A percentile compares a stretch with the other conserved stretches of the same genome.
phyloP scores from a whole-genome alignment of 441 rosid species.

The Bocquillonia castaneifolia region DNA sequence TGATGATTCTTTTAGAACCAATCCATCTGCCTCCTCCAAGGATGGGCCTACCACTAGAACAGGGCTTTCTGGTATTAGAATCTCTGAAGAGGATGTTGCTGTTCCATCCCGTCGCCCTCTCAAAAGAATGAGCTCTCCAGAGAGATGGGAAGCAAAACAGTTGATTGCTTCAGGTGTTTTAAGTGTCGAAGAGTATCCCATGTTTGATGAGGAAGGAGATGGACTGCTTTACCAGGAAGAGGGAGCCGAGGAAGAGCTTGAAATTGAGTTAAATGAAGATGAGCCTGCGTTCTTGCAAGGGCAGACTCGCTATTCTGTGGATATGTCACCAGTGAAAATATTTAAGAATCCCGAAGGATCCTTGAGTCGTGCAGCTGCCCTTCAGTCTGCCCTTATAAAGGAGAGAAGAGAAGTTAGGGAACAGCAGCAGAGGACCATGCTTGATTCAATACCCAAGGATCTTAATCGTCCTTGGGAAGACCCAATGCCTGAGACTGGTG shows the following conservation, averaged over 20 bases:
- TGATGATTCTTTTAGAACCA: slow-evolving; percentile 52
- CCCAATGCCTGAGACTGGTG: slow-evolving; percentile 92
- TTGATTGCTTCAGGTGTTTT: slow-evolving; percentile 79
- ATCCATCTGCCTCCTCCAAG: slow-evolving; percentile 45
- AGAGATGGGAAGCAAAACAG: slow-evolving; percentile 89
- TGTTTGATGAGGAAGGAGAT: slow-evolving; percentile 78
- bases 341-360: slow-evolving; percentile 91
- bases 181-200: slow-evolving; percentile 52
- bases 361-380: slow-evolving; percentile 87
- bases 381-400: slow-evolving; percentile 83
- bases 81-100: slow-evolving; percentile 49
- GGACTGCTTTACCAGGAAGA: slow-evolving; percentile 78
- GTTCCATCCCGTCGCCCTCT: slow-evolving; percentile 59
- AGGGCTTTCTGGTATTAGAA: slow-evolving; percentile 66
- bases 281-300: slow-evolving; percentile 88
- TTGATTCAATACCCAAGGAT: slow-evolving; percentile 82
- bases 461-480: slow-evolving; percentile 91
- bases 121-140: slow-evolving; percentile 85
- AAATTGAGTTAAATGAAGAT: slow-evolving; percentile 80
- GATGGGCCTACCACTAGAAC: slow-evolving; percentile 49
- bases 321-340: slow-evolving; percentile 85
- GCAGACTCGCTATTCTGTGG: slow-evolving; percentile 75
- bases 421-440: slow-evolving; percentile 82
- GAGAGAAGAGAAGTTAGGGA: slow-evolving; percentile 77
- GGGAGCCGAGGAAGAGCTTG: slow-evolving; percentile 92